Evolutionary conservation across 306 rosid genomes (phyloP).

Genomic region (Quercus robur): DNA sequence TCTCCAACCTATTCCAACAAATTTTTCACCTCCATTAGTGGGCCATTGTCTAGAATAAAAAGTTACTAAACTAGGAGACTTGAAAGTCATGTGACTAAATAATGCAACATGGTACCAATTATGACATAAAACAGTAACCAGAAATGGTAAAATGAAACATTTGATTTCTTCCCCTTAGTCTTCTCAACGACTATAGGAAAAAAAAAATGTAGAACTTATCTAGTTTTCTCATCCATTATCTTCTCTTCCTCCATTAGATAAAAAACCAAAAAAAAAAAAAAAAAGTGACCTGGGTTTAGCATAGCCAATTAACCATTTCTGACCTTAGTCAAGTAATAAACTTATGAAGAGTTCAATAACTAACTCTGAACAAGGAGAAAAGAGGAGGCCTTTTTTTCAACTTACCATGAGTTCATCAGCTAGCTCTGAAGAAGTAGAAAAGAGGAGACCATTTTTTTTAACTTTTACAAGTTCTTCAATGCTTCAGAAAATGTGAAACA

Average conservation of each 20-base stretch:
- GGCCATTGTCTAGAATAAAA: background rate
- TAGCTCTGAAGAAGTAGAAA: slow-evolving; percentile 88
- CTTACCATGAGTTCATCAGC: slow-evolving; percentile 92
- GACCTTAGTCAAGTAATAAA: background rate
- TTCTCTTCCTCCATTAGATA: background rate
- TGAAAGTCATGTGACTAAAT: background rate
- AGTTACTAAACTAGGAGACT: background rate
- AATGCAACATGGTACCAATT: background rate
- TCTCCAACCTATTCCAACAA: background rate
- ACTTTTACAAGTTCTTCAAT: slow-evolving; percentile 81
- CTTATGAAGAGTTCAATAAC: background rate
- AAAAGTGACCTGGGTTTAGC: background rate
- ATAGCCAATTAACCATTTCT: background rate
- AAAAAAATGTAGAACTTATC: background rate
- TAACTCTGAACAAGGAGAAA: background rate
- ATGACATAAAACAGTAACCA: background rate
- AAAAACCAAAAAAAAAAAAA: background rate
- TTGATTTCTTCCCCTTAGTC: background rate
- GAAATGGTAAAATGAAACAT: background rate
- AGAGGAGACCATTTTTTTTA: slow-evolving; percentile 82
- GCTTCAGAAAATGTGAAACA: slow-evolving; percentile 40
- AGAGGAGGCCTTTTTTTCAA: background rate
- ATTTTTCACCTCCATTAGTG: background rate
- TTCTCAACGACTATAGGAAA: background rate
- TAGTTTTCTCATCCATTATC: background rate